Evolutionary conservation across 257 asterid genomes (phyloP).

Genomic region (Scutellaria galericulata): DNA sequence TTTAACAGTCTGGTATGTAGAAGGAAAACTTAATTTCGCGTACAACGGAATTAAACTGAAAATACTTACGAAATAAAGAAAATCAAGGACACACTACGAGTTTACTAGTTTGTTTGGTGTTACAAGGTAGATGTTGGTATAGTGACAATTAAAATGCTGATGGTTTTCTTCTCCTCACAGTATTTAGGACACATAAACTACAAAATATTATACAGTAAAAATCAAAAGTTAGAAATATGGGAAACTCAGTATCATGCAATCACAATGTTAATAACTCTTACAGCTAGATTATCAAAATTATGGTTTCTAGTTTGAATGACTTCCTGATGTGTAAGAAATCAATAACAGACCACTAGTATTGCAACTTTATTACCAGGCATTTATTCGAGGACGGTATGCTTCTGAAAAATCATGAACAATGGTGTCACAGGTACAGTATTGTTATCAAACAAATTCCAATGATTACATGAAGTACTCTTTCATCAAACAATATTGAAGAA

Average conservation of each 20-base stretch:
- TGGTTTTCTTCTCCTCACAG: not conserved
- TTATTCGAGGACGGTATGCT: not conserved
- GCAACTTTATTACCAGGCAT: not conserved
- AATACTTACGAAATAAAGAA: not conserved
- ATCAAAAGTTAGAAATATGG: no score
- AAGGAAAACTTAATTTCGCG: not conserved
- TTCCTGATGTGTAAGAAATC: not conserved
- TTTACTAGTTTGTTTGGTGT: not conserved
- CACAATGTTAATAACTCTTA: not conserved
- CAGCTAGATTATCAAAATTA: not conserved
- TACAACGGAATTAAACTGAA: not conserved
- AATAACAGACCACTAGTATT: not conserved
- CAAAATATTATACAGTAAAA: not conserved
- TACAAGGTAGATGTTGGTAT: not conserved
- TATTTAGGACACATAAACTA: not conserved
- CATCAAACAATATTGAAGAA: not conserved
- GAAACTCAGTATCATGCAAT: not conserved
- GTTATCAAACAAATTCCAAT: not conserved
- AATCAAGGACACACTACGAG: not conserved
- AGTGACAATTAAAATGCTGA: not conserved
- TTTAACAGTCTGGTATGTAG: not conserved
- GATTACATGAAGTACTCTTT: not conserved
- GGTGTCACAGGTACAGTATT: not conserved
- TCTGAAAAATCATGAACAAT: not conserved
- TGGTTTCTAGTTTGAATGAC: not conserved